A percentile compares a stretch with the other conserved stretches of the same genome.
phyloP scores from a whole-genome alignment of 176 grass and related monocot species.

The Triticum timopheevii region DNA sequence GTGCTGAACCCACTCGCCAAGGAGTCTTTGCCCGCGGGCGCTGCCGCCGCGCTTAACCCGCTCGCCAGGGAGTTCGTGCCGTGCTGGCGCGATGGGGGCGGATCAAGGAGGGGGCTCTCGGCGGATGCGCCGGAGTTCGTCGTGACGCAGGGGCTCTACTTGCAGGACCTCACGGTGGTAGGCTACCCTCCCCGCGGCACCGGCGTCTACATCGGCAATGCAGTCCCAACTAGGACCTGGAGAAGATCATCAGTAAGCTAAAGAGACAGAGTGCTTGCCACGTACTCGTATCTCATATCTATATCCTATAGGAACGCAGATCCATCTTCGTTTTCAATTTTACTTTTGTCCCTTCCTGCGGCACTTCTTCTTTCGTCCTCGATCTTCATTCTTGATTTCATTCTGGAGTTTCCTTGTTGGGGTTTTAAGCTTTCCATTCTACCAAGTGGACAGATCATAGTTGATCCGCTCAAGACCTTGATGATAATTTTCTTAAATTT shows the following conservation, averaged over 20 bases:
- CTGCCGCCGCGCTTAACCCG: not conserved
- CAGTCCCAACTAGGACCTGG: not conserved
- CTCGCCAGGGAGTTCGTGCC: slow-evolving; percentile 1
- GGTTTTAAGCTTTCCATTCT: not conserved
- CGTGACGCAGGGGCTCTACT: not conserved
- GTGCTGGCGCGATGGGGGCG: not conserved
- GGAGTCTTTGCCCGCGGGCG: too few species aligned
- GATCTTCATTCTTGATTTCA: not conserved
- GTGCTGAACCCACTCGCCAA: too few species aligned
- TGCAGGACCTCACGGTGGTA: not conserved
- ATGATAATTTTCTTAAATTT: not conserved
- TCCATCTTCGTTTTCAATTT: not conserved
- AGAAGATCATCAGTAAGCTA: not conserved
- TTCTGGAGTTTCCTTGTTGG: not conserved
- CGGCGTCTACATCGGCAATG: not conserved
- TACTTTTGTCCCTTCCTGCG: not conserved
- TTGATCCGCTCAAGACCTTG: not conserved
- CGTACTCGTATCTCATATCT: not conserved
- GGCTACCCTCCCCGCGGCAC: not conserved
- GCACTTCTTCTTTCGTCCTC: not conserved
- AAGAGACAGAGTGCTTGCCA: not conserved
- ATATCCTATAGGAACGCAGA: not conserved
- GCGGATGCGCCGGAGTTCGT: not conserved
- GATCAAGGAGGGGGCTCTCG: not conserved
- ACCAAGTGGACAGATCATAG: too few species aligned